These are phyloP conservation scores for Exophiala calicioides DNA, from an alignment of 2,329 filamentous ascomycete genomes.

Conservation along the genomic window DNA sequence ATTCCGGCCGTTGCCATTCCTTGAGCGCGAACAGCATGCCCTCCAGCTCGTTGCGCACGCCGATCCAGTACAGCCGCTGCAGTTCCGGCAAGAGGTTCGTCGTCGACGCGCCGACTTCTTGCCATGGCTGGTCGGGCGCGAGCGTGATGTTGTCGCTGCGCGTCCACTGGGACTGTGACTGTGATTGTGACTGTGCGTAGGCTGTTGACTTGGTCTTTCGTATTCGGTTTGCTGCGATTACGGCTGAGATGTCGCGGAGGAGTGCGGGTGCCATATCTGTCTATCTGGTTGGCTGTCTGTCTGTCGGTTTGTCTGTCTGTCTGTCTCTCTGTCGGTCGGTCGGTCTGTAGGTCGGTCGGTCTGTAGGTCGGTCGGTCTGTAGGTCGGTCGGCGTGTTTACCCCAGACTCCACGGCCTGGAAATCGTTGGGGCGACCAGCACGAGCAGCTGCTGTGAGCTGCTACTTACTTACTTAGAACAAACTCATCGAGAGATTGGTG, in stretches of 20 bases:
- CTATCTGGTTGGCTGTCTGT: too few relatives aligned
- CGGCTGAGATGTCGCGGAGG: not conserved
- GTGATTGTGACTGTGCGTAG: not conserved
- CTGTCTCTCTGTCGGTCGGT: too few relatives aligned
- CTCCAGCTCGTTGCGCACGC: conserved; percentile 39
- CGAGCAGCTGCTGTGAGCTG: too few relatives aligned
- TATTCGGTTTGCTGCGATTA: not conserved
- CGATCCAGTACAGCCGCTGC: conserved; percentile 42
- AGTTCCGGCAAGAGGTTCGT: conserved; percentile 32
- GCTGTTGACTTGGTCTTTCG: too few relatives aligned
- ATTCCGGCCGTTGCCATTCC: conserved; percentile 36
- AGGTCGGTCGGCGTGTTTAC: too few relatives aligned
- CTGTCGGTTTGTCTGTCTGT: too few relatives aligned
- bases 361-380: too few relatives aligned
- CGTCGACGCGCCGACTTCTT: conserved; percentile 12
- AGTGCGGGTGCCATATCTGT: conserved; percentile 1
- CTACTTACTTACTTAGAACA: too few relatives aligned
- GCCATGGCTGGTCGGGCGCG: conserved; percentile 15
- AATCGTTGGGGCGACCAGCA: too few relatives aligned
- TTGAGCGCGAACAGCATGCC: conserved; percentile 39
- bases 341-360: too few relatives aligned
- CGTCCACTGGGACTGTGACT: not conserved
- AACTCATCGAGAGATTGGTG: too few relatives aligned
- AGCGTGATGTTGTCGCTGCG: conserved; percentile 13
- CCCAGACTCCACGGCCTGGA: too few relatives aligned